Evolutionary conservation across 2,329 filamentous ascomycete species (phyloP), one percentile per base, ranked within the genome.

Genomic region (Falciphora oryzae): DNA sequence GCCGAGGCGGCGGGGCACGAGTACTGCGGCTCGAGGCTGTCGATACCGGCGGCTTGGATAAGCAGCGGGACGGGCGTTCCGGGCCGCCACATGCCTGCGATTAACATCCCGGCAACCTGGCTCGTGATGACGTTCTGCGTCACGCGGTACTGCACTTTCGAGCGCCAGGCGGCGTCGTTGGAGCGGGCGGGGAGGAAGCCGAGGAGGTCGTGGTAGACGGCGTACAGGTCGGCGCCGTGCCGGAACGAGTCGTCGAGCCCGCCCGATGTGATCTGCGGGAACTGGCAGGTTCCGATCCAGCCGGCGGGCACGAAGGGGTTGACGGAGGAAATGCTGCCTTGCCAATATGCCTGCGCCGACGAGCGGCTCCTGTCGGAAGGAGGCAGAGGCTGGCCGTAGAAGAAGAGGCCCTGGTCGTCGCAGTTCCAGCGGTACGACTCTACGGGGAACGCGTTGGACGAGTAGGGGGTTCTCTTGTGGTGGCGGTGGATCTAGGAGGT

Each of bases 101-200:
- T 81, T 8, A 94, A 74, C 85, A 92, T 91, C 65, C 88, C 85
- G 14, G 89, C 90, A 22, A 94, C 91, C 75, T 95, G 89, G 70
- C 85, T 89, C 2, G 92, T 95, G 71, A 96, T 94, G 62, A 87
- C 81, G 75, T 95, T 95, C 73, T 91, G 91, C 0, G 91, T 93
- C 14, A 94, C 90, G 63, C 91, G 83, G 75, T 89, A 94, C 61
- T 75, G 75, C 44, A 91, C 80, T 22, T 78, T 79, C 11, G 70
- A 68, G 5, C 70, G 68, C 77, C 79, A 80, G 81, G 56, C 61
- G 7, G 38, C 62, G 35, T 77, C 71, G 27, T 70, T 67, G 53
- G 80, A 75, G 4, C 77, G 76, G 7, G 73, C 66, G 0, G 91
- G 91, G 1, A 95, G 77, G 73, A 94, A 91, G 2, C 77, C 72